Evolutionary conservation across 306 rosid genomes (phyloP), one percentile per base, ranked within the genome.

Genomic region (Arachis stenosperma): DNA sequence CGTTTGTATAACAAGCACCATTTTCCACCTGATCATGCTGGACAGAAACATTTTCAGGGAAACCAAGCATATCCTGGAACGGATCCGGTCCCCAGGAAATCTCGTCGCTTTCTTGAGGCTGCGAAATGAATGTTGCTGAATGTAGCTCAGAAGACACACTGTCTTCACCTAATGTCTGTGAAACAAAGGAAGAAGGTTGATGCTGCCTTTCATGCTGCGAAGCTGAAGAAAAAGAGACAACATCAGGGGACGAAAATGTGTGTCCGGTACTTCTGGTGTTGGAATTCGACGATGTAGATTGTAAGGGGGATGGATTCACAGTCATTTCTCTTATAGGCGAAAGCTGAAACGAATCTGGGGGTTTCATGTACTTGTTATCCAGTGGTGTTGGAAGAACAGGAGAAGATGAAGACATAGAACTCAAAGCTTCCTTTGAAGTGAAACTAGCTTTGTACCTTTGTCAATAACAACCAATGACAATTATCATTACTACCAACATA

Each of bases 1-100:
- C 92, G 0, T 86, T 69, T 53, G 86, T 65, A 65, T 53, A 85
- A 78, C 85, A 66, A n/a, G 74, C 52, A 79, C 78, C 36, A 59
- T 67, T 61, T 84, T 86, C 91, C 71, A 76, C 86, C 61, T 74
- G 88, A 77, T 77, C 86, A 65, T 74, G 84, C 84, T 82, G 94
- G 82, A 59, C 76, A 58, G 92, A 66, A 70, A 57, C 81, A 78
- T 74, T 78, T 63, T 72, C 91, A 51, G 92, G 69, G 66, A 84
- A 89, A 67, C 81, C 76, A 70, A 87, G 73, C 54, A 87, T 70
- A 59, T 81, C 96, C 75, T 82, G 84, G 76, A 86, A 59, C 58
- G 90, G 72, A 84, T 89, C 90, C 5, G 92, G 70, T 67, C 85
- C 80, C 94, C 97, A 90, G 60, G 92, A 61, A 43, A 84, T 74